Base-by-base conservation (phyloP, 257 asterid species). In the Jacaranda mimosifolia region DNA sequence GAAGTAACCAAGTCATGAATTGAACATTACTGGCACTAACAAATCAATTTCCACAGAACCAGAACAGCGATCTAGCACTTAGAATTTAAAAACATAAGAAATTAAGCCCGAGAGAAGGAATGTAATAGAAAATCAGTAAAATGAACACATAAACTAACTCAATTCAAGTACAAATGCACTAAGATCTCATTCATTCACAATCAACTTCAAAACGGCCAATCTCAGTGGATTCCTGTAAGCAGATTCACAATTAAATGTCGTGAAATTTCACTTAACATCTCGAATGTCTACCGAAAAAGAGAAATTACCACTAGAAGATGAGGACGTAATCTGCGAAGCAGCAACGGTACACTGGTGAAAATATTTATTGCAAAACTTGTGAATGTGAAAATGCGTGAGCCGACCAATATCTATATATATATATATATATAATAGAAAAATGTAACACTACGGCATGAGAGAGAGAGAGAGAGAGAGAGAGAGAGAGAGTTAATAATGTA, bases 171-270 rank as follows among this genome's bases (percentile, higher is more conserved):
- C 45, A 40, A 71, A 65, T n/a, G 39, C 68, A 35, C 4, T 49
- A 65, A 81, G 88, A 81, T 84, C 88, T 74, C 79, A 58, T 26
- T n/a, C 74, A 36, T 73, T 73, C 78, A 60, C 74, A 11, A 63
- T 10, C 52, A 45, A 72, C 74, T 75, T 49, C 72, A 60, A 78
- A 72, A 10, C 63, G 42, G 46, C 7, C 63, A 72, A 66, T 49
- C 66, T 19, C 60, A 71, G 76, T 40, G 43, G 63, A 70, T 38
- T 42, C 43, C 45, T 4, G 39, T 10, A n/a, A 67, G 57, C 73
- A 76, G 76, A 85, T 76, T 76, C 73, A 63, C 40, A 46, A 65
- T 17, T 64, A 71, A 53, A 51, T 14, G 5, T 6, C 72, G 38
- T 7, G 32, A 52, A 80, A 45, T 6, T 15, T 13, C n/a, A 40